phyloP scores from a whole-genome alignment of 2,329 filamentous ascomycete species.

The Pseudogymnoascus sp. region DNA sequence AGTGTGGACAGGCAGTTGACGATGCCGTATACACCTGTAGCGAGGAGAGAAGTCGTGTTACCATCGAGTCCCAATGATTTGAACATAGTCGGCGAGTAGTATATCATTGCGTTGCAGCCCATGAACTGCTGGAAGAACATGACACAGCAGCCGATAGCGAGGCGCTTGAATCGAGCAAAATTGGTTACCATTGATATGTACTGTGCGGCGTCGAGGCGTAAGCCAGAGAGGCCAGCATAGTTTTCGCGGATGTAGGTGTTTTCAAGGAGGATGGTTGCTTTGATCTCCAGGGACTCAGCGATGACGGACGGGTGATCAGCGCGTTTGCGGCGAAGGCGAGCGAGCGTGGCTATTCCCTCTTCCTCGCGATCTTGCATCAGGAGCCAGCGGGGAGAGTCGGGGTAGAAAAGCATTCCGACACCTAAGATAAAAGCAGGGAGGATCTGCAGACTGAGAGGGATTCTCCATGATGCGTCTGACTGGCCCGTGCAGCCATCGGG shows the following conservation, averaged over 20 bases:
- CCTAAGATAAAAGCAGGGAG: slow-evolving; percentile 44
- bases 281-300: slow-evolving; percentile 50
- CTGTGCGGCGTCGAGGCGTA: slow-evolving; percentile 14
- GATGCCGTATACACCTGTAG: slow-evolving; percentile 50
- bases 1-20: slow-evolving; percentile 41
- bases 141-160: slow-evolving; percentile 17
- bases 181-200: slow-evolving; percentile 18
- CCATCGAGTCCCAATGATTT: slow-evolving; percentile 33
- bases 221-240: slow-evolving; percentile 32
- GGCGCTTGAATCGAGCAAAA: slow-evolving; percentile 16
- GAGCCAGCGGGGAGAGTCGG: slow-evolving; percentile 49
- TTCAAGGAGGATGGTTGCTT: slow-evolving; percentile 49
- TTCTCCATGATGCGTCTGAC: slow-evolving; percentile 43
- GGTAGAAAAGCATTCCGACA: slow-evolving; percentile 50
- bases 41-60: slow-evolving; percentile 40
- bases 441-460: slow-evolving; percentile 48
- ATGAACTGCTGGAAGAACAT: slow-evolving; percentile 30
- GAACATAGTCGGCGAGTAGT: slow-evolving; percentile 40
- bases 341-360: slow-evolving; percentile 42
- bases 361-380: slow-evolving; percentile 45
- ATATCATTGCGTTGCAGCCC: slow-evolving; percentile 22
- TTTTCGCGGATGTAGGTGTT: slow-evolving; percentile 41
- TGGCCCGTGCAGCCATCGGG: slow-evolving; percentile 19
- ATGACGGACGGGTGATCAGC: slow-evolving; percentile 41
- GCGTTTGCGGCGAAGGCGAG: slow-evolving; percentile 39